Evolutionary conservation across 2,329 filamentous ascomycete genomes (phyloP).

Genomic region (Microsporum ferrugineum): DNA sequence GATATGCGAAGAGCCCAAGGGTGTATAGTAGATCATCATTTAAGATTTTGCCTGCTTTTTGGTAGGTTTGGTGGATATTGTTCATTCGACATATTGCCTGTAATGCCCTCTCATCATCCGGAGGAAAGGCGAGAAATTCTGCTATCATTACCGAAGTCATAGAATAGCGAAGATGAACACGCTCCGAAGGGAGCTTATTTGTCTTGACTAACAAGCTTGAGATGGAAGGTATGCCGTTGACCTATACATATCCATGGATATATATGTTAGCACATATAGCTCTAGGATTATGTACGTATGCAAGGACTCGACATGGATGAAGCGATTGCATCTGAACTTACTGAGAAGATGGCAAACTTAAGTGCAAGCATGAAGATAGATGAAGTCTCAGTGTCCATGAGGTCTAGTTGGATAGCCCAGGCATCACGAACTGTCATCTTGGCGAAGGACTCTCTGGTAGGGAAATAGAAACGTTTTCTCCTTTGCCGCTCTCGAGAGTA

Average conservation of each 20-base stretch:
- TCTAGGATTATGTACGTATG: not conserved
- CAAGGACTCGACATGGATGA: not conserved
- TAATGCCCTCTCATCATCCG: constrained; percentile 26
- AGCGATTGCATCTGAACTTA: constrained; percentile 15
- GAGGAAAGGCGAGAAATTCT: constrained; percentile 32
- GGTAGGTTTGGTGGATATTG: constrained; percentile 30
- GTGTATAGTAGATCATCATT: constrained; percentile 50
- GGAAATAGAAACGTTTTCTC: constrained; percentile 33
- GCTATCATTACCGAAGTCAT: constrained; percentile 42
- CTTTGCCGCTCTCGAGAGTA: not conserved
- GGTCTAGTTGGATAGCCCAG: constrained; percentile 36
- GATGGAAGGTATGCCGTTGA: constrained; percentile 40
- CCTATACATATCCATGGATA: not conserved
- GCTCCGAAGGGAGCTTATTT: constrained; percentile 37
- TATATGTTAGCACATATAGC: not conserved
- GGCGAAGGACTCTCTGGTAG: constrained; percentile 33
- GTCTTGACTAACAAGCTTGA: constrained; percentile 41
- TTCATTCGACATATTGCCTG: constrained; percentile 47
- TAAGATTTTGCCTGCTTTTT: constrained; percentile 41
- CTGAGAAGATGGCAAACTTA: constrained; percentile 48
- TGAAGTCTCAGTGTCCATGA: constrained; percentile 45
- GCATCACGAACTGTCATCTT: constrained; percentile 45
- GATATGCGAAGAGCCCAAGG: constrained; percentile 46
- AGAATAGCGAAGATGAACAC: constrained; percentile 42
- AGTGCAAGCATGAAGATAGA: constrained; percentile 40